Evolutionary conservation across 345 rosid genomes (phyloP), one percentile per base, ranked within the genome.

Genomic region (Euphorbia lathyris): DNA sequence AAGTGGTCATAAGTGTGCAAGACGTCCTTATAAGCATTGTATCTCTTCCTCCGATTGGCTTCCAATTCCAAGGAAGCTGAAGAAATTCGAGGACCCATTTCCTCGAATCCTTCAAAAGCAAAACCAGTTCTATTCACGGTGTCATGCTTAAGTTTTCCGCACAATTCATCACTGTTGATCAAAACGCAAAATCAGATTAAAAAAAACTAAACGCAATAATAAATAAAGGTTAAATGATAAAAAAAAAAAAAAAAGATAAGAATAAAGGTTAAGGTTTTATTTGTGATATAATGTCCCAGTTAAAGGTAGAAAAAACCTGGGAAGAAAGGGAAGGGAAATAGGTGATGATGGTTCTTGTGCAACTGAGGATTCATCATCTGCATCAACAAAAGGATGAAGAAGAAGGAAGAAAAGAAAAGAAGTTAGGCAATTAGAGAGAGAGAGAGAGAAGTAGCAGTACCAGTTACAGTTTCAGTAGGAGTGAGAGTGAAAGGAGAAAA

Each of bases 1-100:
- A 72, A 38, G 22, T 71, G 70, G 67, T 80, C 81, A 67, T 85
- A 84, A 73, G 77, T 82, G 68, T 70, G 74, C 69, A 86, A 73
- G 45, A 88, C 79, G 69, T 84, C 80, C 55, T 66, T 66, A 67
- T 79, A 79, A 78, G 77, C 74, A 1, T 69, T 76, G 26, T 43
- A 65, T 70, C 69, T 82, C 65, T 74, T 82, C 64, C 76, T 83
- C 67, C 56, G 51, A 58, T 76, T 70, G 63, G 51, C 70, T 43
- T 72, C 67, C 53, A 58, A 55, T 38, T 78, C 80, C 57, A 69
- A 63, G 26, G 70, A 66, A 77, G 23, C 13, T 7, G 65, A 25
- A 55, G 80, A 66, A 65, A 65, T 30, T 14, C 27, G 57, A 32
- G 48, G 23, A 71, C 65, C 23, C 58, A 26, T 19, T 1, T 63